phyloP scores from a whole-genome alignment of 441 rosid genomes.

The Sinapis alba region DNA sequence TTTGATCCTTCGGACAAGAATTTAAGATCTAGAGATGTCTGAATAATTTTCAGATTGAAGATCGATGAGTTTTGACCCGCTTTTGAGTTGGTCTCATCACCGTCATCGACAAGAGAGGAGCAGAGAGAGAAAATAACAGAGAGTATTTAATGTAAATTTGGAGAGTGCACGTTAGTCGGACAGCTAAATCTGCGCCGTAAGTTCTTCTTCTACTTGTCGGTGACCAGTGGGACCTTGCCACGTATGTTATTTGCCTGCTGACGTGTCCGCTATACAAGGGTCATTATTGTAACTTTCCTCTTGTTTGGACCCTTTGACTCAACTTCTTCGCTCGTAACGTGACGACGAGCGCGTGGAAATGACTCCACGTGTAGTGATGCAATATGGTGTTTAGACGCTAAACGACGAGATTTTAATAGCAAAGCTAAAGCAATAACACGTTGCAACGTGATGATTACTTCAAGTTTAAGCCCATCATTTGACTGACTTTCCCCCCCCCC shows the following conservation, averaged over 20 bases:
- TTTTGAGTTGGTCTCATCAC: conserved; percentile 33
- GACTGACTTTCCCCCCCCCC: not conserved
- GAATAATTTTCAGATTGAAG: not conserved
- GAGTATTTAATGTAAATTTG: too few species aligned
- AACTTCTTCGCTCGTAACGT: conserved; percentile 10
- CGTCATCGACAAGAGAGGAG: conserved; percentile 17
- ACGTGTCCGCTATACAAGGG: conserved; percentile 13
- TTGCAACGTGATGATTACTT: conserved; percentile 22
- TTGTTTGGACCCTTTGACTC: conserved; percentile 7
- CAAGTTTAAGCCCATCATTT: conserved; percentile 15
- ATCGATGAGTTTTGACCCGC: conserved; percentile 18
- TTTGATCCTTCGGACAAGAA: not conserved
- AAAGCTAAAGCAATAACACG: not conserved
- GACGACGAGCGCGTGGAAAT: conserved; percentile 23
- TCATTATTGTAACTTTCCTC: conserved; percentile 12
- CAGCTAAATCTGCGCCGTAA: conserved; percentile 41
- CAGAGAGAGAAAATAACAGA: not conserved
- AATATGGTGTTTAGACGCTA: not conserved
- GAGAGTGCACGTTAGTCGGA: conserved; percentile 42
- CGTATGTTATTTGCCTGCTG: conserved; percentile 33
- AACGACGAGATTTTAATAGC: conserved; percentile 7
- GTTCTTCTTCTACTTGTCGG: conserved; percentile 55
- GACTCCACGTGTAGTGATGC: conserved; percentile 6
- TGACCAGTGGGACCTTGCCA: conserved; percentile 58
- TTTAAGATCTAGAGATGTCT: conserved; percentile 10